Evolutionary conservation across 257 asterid species (phyloP).

Genomic region (Penstemon eatonii): DNA sequence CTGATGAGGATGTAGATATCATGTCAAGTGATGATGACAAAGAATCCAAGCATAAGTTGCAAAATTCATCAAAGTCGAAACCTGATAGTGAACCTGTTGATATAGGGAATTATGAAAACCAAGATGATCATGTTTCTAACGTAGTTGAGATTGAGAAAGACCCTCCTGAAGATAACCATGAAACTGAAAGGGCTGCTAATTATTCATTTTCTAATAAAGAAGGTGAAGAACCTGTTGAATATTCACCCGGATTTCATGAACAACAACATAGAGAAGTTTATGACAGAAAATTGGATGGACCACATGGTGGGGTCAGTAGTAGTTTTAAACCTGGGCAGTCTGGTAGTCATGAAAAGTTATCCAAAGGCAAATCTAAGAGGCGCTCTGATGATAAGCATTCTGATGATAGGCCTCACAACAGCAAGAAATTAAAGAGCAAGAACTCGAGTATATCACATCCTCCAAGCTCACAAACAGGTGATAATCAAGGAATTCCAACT

Average conservation of each 20-base stretch:
- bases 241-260: slow-evolving; percentile 40
- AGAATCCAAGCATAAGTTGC: slow-evolving; percentile 51
- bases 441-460: slow-evolving; percentile 35
- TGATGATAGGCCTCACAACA: slow-evolving; percentile 44
- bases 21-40: slow-evolving; percentile 71
- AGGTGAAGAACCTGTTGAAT: slow-evolving; percentile 44
- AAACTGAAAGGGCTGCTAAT: slow-evolving; percentile 40
- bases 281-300: slow-evolving; percentile 35
- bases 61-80: slow-evolving; percentile 46
- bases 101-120: slow-evolving; percentile 47
- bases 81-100: slow-evolving; percentile 50
- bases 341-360: slow-evolving; percentile 37
- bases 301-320: slow-evolving; percentile 41
- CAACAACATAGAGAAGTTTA: slow-evolving; percentile 36
- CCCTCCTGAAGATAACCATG: slow-evolving; percentile 45
- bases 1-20: slow-evolving; percentile 93
- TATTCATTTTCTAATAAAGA: slow-evolving; percentile 46
- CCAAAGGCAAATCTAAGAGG: slow-evolving; percentile 59
- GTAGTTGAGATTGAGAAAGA: slow-evolving; percentile 65
- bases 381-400: slow-evolving; percentile 46
- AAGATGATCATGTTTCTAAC: slow-evolving; percentile 52
- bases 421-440: slow-evolving; percentile 55
- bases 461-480: slow-evolving; percentile 44
- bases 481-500: slow-evolving; percentile 40
- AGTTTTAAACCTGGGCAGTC: slow-evolving; percentile 43